phyloP scores from a whole-genome alignment of 1,284 basidiomycete genomes.

The Fistulinella staudtii region DNA sequence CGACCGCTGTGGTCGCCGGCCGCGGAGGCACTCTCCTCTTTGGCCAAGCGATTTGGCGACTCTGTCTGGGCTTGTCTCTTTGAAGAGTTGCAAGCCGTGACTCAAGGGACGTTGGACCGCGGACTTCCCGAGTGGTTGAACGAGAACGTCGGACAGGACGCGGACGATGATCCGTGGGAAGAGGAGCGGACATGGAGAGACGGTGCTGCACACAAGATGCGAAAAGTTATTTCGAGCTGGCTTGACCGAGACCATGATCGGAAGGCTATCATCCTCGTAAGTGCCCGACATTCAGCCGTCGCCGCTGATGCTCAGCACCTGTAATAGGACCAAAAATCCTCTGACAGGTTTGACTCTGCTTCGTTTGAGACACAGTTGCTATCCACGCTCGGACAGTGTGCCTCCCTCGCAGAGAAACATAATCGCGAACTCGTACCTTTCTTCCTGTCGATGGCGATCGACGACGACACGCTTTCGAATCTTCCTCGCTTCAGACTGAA shows the following conservation, averaged over 20 bases:
- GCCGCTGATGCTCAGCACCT: not conserved
- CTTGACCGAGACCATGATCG: constrained; percentile 29
- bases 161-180: constrained; percentile 49
- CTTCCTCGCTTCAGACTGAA: constrained; percentile 57
- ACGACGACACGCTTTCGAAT: constrained; percentile 35
- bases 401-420: constrained; percentile 77
- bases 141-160: constrained; percentile 20
- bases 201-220: constrained; percentile 62
- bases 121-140: constrained; percentile 18
- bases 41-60: constrained; percentile 61
- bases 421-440: constrained; percentile 77
- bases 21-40: constrained; percentile 57
- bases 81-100: constrained; percentile 47
- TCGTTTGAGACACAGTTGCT: constrained; percentile 84
- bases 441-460: constrained; percentile 57
- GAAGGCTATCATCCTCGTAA: constrained; percentile 36
- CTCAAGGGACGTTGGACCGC: constrained; percentile 1
- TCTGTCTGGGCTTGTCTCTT: constrained; percentile 73
- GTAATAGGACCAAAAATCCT: constrained; percentile 51
- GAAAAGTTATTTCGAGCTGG: constrained; percentile 46
- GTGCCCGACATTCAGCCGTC: constrained; percentile 3
- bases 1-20: constrained; percentile 88
- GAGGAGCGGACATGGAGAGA: constrained; percentile 72
- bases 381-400: constrained; percentile 58
- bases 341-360: constrained; percentile 68